Evolutionary conservation across 106 monocot genomes (phyloP), one percentile per base, ranked within the genome.

Genomic region (Dendrobium catenatum): DNA sequence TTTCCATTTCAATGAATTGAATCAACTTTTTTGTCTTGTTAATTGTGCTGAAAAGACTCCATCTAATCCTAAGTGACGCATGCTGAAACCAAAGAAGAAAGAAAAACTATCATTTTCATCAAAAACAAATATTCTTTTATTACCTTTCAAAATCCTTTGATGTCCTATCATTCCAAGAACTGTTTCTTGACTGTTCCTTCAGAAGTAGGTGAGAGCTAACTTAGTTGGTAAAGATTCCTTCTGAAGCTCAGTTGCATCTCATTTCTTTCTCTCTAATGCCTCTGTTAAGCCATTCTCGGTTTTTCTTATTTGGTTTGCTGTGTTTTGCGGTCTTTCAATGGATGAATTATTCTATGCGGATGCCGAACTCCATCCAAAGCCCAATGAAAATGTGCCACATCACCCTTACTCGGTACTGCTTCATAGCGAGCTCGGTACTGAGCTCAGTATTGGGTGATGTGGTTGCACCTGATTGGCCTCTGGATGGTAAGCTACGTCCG

Each of bases 1-100:
- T 19, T 15, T 56, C 19, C 19, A 19, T 56, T 56, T 56, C 56
- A 56, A 56, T 56, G 22, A 22, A 61, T 22, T 22, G 10, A 22
- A 61, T n/a, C 61, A 61, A 61, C 61, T 58, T 58, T 58, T 58
- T 58, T 61, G 61, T 61, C 61, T 6, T 61, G n/a, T 22, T 61
- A 61, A 54, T 61, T 61, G 5, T 22, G 61, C 8, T 18, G 58
- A 61, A 61, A 61, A 61, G 61, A 61, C 61, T 61, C n/a, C 61
- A 61, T 61, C 61, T 0, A 61, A 61, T 51, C 15, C 13, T 51
- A 3, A 51, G 51, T 15, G 51, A 51, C 13, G 13, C 51, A 10
- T 51, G 51, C 13, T 51, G 51, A 51, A 51, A 51, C 15, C 13
- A 51, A 51, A 15, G 15, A 51, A 51, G 51, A 51, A 51, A 51